Conservation (phyloP, 2,329 filamentous ascomycete genomes). For the Balansia obtecta region DNA sequence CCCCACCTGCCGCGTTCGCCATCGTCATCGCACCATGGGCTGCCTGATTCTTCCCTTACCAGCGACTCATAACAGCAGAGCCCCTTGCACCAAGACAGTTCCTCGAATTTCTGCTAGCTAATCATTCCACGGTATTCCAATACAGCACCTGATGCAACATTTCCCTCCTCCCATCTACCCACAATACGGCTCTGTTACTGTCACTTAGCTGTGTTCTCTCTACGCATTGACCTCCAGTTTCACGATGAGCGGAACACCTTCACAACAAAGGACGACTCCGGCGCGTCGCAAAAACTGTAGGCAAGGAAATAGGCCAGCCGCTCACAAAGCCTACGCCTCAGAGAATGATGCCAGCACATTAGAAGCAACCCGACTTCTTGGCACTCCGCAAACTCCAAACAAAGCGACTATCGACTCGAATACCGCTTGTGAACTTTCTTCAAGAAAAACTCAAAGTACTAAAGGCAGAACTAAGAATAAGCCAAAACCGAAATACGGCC, state of each 20-base stretch:
- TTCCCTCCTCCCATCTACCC: background rate
- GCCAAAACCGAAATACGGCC: slow-evolving; percentile 9
- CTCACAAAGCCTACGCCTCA: slow-evolving; percentile 45
- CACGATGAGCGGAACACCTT: slow-evolving; percentile 6
- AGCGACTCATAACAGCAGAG: no score
- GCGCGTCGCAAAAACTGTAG: slow-evolving; percentile 27
- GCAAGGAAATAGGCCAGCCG: slow-evolving; percentile 26
- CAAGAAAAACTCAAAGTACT: slow-evolving; percentile 18
- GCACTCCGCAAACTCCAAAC: slow-evolving; percentile 33
- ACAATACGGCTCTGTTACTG: background rate
- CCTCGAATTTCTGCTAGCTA: no score
- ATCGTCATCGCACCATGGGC: background rate
- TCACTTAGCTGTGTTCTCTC: no score
- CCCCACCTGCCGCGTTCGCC: background rate
- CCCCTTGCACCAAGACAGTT: no score
- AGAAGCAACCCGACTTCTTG: slow-evolving; percentile 20
- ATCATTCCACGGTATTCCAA: background rate
- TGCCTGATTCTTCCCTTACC: background rate
- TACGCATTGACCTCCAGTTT: background rate
- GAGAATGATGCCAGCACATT: slow-evolving; percentile 36
- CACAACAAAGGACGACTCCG: slow-evolving; percentile 16
- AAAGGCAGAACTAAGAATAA: slow-evolving; percentile 19
- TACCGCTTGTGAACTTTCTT: slow-evolving; percentile 12
- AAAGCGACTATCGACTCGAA: slow-evolving; percentile 27
- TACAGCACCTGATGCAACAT: background rate